Evolutionary conservation across 1,139 yeast species (phyloP).

Genomic region (Suhomyces panamericanus): DNA sequence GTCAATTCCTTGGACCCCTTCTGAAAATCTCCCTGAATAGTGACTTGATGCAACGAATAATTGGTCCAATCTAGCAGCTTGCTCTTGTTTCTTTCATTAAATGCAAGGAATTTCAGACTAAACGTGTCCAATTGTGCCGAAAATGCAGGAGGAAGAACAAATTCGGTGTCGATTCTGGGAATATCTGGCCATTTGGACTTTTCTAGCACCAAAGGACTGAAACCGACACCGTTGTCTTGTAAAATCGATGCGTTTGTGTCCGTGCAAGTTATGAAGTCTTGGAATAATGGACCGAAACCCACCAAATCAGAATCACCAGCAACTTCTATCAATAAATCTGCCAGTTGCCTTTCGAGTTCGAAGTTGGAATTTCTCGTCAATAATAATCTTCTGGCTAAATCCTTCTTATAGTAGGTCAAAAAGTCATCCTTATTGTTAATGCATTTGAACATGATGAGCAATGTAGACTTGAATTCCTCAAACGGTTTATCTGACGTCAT

Average conservation of each 20-base stretch:
- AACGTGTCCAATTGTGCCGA: slow-evolving; percentile 14
- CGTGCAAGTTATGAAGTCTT: slow-evolving; percentile 29
- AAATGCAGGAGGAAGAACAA: slow-evolving; percentile 14
- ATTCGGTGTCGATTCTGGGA: slow-evolving; percentile 28
- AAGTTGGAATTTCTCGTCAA: slow-evolving; percentile 25
- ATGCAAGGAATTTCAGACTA: slow-evolving; percentile 12
- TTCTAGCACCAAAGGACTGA: slow-evolving; percentile 37
- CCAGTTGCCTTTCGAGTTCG: slow-evolving; percentile 23
- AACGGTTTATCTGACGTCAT: slow-evolving; percentile 14
- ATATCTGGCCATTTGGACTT: slow-evolving; percentile 45
- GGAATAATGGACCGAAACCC: slow-evolving; percentile 36
- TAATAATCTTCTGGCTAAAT: slow-evolving; percentile 39
- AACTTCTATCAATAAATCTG: slow-evolving; percentile 15
- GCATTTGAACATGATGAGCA: slow-evolving; percentile 34
- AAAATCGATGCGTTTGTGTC: slow-evolving; percentile 18
- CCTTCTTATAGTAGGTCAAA: slow-evolving; percentile 33
- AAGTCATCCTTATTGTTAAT: slow-evolving; percentile 38
- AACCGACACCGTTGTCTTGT: slow-evolving; percentile 21
- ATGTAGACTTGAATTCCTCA: slow-evolving; percentile 22
- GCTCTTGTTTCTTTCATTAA: slow-evolving; percentile 16
- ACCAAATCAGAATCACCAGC: slow-evolving; percentile 28
- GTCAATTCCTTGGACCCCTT: slow-evolving; percentile 35
- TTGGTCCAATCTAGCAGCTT: slow-evolving; percentile 26
- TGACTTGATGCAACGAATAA: slow-evolving; percentile 35
- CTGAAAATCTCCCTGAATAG: slow-evolving; percentile 29